Base-by-base conservation (phyloP, 2,329 filamentous ascomycete genomes). In the Trichophyton benhamiae region DNA sequence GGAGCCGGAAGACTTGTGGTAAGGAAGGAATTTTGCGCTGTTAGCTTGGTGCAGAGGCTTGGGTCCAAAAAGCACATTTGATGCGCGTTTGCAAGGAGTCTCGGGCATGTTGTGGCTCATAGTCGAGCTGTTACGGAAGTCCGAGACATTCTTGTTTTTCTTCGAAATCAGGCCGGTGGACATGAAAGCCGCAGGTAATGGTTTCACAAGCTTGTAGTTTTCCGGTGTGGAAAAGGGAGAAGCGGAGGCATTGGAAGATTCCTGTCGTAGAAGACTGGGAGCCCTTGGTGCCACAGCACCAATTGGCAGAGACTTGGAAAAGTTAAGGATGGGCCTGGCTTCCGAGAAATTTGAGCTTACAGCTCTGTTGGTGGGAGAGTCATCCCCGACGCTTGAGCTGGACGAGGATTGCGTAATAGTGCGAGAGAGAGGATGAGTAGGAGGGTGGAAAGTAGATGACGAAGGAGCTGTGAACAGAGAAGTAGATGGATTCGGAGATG, bases 161-260 rank as follows among this genome's bases (percentile, higher is more conserved):
- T 99, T 99, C 9, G 94, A 96, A 60, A 99, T 87, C 30, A 99
- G 78, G 1, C 92, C 91, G 0, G 94, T 97, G 0, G 94, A 97
- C 79, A 90, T 91, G 75, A 96, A 96, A 5, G 91, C 91, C 46
- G 88, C 85, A 36, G 88, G 86, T 61, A 88, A 81, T 22, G 91
- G 87, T 70, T 86, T 90, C 6, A 84, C 87, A 58, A 83, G 79
- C 73, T 89, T 91, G 75, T 88, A 94, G 60, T 83, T 83, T 60
- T 87, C 82, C 0, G 89, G 89, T 0, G 89, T 95, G 36, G 87
- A 86, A 66, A 89, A 86, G 22, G 73, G 71, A 3, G 79, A 80
- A 20, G 79, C 79, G 1, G 77, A 77, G 11, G 72, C 73, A n/a
- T 72, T 77, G 5, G 77, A 78, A 1, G 79, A 76, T 49, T 81